Evolutionary conservation across 768 basidiomycete genomes (phyloP).

Genomic region (Leccinum fibrillosum): DNA sequence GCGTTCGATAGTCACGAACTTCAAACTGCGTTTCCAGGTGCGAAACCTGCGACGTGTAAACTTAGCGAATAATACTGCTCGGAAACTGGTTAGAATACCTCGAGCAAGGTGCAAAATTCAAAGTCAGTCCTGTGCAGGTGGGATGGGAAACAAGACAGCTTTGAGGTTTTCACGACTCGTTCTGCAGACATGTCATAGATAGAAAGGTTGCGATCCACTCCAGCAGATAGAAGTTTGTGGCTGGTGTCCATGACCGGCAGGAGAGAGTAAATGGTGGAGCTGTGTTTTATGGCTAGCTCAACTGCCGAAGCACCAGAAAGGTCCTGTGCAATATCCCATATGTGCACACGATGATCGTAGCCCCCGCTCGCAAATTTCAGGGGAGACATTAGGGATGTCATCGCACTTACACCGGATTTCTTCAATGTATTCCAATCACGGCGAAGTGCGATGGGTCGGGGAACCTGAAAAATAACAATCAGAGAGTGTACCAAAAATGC

Average conservation of each 20-base stretch:
- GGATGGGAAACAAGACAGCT: constrained; percentile 41
- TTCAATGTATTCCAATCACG: constrained; percentile 35
- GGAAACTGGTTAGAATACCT: constrained; percentile 32
- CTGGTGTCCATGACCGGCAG: constrained; percentile 43
- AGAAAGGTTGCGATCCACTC: constrained; percentile 46
- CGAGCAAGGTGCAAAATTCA: constrained; percentile 41
- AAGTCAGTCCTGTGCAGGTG: constrained; percentile 39
- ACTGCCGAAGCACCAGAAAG: constrained; percentile 29
- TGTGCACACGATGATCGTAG: constrained; percentile 45
- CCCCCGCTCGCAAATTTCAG: constrained; percentile 48
- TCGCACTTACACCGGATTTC: constrained; percentile 41
- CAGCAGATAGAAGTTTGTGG: constrained; percentile 44
- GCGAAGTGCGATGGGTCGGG: constrained; percentile 10
- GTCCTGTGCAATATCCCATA: constrained; percentile 42
- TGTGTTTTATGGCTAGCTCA: constrained; percentile 40
- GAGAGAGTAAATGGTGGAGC: constrained; percentile 41
- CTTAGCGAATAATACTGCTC: not conserved
- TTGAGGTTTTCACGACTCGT: constrained; percentile 36
- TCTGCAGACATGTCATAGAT: constrained; percentile 47
- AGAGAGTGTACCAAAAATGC: not conserved
- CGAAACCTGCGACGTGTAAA: constrained; percentile 33
- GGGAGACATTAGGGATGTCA: constrained; percentile 40
- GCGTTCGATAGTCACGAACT: constrained; percentile 44
- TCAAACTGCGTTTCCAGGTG: constrained; percentile 53
- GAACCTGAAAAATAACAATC: constrained; percentile 8